A percentile compares a stretch with the other conserved stretches of the same genome.
phyloP scores from a whole-genome alignment of 345 rosid genomes.

The Carallia brachiata region DNA sequence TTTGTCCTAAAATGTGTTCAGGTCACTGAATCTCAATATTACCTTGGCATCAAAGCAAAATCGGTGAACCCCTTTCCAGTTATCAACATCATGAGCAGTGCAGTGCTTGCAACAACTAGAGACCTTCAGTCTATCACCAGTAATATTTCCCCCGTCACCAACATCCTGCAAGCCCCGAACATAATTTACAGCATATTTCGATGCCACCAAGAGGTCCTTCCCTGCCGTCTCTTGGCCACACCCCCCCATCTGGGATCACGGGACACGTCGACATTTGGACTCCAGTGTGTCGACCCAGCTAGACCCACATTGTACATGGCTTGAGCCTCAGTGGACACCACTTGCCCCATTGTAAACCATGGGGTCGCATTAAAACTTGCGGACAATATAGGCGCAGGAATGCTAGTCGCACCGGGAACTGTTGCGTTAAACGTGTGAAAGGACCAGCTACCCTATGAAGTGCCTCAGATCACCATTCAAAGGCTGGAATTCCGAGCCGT shows the following conservation, averaged over 20 bases:
- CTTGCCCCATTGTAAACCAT: slow-evolving; percentile 31
- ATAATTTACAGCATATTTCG: slow-evolving; percentile 69
- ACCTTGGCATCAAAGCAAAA: slow-evolving; percentile 82
- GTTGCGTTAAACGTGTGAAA: slow-evolving; percentile 5
- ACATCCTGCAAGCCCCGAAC: slow-evolving; percentile 75
- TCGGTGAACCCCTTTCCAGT: slow-evolving; percentile 78
- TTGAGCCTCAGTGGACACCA: slow-evolving; percentile 71
- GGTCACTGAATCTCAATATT: background rate
- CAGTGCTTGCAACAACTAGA: slow-evolving; percentile 88
- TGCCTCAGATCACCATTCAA: slow-evolving; percentile 30
- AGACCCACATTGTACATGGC: slow-evolving; percentile 76
- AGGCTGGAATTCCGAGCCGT: slow-evolving; percentile 18
- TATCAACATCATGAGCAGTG: slow-evolving; percentile 83
- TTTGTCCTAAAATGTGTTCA: too few species aligned
- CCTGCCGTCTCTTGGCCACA: slow-evolving; percentile 90
- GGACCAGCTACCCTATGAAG: slow-evolving; percentile 21
- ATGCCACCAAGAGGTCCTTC: slow-evolving; percentile 74
- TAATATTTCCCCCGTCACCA: slow-evolving; percentile 35
- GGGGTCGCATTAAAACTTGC: slow-evolving; percentile 19
- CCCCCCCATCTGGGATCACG: slow-evolving; percentile 92
- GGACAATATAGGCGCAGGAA: slow-evolving; percentile 22
- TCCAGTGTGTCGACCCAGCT: slow-evolving; percentile 68
- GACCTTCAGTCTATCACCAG: slow-evolving; percentile 48
- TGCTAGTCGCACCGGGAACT: slow-evolving; percentile 19
- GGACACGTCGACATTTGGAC: slow-evolving; percentile 61